These are phyloP conservation scores for Leishmania amazonensis DNA, from an alignment of 208 protist genomes.

Conservation along the genomic window DNA sequence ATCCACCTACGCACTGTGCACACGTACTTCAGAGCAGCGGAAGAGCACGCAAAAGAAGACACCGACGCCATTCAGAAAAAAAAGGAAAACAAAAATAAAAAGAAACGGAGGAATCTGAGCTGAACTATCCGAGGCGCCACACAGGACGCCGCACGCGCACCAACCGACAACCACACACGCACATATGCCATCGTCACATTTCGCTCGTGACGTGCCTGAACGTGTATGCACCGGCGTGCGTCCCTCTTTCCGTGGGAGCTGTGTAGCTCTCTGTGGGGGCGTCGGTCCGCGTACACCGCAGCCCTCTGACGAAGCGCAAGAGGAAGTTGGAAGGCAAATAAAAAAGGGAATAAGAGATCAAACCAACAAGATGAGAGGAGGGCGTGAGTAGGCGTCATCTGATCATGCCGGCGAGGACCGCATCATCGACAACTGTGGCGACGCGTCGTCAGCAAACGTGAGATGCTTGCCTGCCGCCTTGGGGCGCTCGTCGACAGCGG, in stretches of 20 bases:
- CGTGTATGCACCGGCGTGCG: background rate
- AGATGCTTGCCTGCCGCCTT: conserved; percentile 1
- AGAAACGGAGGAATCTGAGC: background rate
- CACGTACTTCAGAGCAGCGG: background rate
- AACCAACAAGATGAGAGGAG: conserved; percentile 12
- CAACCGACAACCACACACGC: background rate
- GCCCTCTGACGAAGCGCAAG: background rate
- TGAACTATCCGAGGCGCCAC: background rate
- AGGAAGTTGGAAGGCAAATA: background rate
- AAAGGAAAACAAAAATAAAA: background rate
- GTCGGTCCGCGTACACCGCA: background rate
- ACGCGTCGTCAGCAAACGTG: background rate
- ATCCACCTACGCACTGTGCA: background rate
- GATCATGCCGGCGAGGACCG: background rate
- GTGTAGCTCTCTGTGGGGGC: background rate
- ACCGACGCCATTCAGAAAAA: background rate
- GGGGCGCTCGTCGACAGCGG: conserved; percentile 1
- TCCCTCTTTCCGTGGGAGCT: background rate
- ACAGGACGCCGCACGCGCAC: background rate
- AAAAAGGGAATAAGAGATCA: conserved; percentile 23
- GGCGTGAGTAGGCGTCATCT: background rate
- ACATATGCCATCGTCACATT: background rate
- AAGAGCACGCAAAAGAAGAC: background rate
- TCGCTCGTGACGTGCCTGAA: background rate
- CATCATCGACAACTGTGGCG: background rate